phyloP scores from a whole-genome alignment of 2,329 filamentous ascomycete genomes.

The Hymenotorrendiella dingleyae region DNA sequence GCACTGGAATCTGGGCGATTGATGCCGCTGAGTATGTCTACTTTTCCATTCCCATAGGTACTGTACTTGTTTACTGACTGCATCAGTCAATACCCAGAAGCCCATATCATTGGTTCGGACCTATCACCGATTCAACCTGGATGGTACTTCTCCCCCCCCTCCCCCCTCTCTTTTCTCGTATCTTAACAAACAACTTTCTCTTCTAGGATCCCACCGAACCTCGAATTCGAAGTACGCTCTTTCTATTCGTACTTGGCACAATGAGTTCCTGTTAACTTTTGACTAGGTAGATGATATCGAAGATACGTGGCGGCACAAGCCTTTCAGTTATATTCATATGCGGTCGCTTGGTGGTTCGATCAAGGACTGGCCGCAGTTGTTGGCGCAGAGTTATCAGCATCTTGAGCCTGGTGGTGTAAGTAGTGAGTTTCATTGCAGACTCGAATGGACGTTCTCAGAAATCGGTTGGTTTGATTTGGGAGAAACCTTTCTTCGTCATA shows the following conservation, averaged over 20 bases:
- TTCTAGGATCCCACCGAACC: conserved; percentile 22
- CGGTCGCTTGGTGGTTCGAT: conserved; percentile 34
- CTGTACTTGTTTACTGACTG: background rate
- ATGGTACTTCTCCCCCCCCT: conserved; percentile 10
- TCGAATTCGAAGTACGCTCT: conserved; percentile 25
- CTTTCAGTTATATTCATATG: conserved; percentile 33
- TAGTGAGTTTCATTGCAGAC: too few relatives aligned
- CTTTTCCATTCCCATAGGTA: too few relatives aligned
- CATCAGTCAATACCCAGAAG: conserved; percentile 15
- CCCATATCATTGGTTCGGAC: conserved; percentile 22
- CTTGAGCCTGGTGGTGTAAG: conserved; percentile 22
- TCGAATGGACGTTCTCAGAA: too few relatives aligned
- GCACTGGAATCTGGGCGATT: conserved; percentile 20
- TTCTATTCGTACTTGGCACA: background rate
- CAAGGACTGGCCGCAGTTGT: conserved; percentile 25
- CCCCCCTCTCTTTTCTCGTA: too few relatives aligned
- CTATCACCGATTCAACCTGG: conserved; percentile 25
- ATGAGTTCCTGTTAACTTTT: too few relatives aligned
- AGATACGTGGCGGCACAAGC: conserved; percentile 26
- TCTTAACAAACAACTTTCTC: background rate
- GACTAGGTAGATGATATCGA: conserved; percentile 29
- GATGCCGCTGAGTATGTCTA: conserved; percentile 14
- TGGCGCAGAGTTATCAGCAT: conserved; percentile 18
- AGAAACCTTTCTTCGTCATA: too few relatives aligned
- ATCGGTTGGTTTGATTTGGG: too few relatives aligned